A percentile compares a stretch with the other conserved stretches of the same genome.
Evolutionary conservation across 1,139 yeast genomes (phyloP).

Genomic region (Kurtzmaniella quercitrusa): DNA sequence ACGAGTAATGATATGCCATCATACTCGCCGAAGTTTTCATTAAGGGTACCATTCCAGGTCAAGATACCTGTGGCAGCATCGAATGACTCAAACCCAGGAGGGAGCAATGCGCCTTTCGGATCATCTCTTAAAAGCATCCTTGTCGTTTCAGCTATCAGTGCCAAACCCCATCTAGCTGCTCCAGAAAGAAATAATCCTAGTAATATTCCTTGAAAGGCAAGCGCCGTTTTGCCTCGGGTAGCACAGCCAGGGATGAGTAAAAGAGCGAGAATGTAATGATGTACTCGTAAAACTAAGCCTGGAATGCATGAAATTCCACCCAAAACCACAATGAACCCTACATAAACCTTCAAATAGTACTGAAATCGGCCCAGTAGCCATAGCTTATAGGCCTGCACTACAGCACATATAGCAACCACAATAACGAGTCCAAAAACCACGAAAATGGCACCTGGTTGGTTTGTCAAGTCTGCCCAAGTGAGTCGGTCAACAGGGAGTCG

Average conservation of each 20-base stretch:
- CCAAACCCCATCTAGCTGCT: slow-evolving; percentile 89
- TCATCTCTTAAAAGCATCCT: slow-evolving; percentile 68
- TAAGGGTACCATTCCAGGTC: slow-evolving; percentile 25
- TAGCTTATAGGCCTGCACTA: slow-evolving; percentile 71
- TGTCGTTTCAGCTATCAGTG: slow-evolving; percentile 79
- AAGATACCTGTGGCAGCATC: slow-evolving; percentile 27
- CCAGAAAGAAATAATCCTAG: slow-evolving; percentile 83
- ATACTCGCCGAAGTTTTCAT: slow-evolving; percentile 14
- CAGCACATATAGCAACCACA: slow-evolving; percentile 48
- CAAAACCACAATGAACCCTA: slow-evolving; percentile 42
- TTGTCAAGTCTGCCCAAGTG: slow-evolving; percentile 62
- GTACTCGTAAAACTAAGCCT: slow-evolving; percentile 73
- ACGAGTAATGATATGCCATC: slow-evolving; percentile 60
- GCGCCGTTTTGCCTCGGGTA: slow-evolving; percentile 67
- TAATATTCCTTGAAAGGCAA: slow-evolving; percentile 76
- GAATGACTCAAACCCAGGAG: slow-evolving; percentile 49
- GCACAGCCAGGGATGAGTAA: slow-evolving; percentile 83
- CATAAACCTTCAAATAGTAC: slow-evolving; percentile 52
- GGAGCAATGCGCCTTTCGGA: slow-evolving; percentile 58
- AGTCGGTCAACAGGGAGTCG: slow-evolving; percentile 83
- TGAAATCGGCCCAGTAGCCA: slow-evolving; percentile 78
- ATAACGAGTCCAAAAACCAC: slow-evolving; percentile 54
- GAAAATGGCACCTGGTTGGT: slow-evolving; percentile 72
- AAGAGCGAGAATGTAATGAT: slow-evolving; percentile 84
- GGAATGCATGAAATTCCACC: slow-evolving; percentile 51